Conservation (phyloP, 164 flowering plant species). For the Paratinospora sagittata region DNA sequence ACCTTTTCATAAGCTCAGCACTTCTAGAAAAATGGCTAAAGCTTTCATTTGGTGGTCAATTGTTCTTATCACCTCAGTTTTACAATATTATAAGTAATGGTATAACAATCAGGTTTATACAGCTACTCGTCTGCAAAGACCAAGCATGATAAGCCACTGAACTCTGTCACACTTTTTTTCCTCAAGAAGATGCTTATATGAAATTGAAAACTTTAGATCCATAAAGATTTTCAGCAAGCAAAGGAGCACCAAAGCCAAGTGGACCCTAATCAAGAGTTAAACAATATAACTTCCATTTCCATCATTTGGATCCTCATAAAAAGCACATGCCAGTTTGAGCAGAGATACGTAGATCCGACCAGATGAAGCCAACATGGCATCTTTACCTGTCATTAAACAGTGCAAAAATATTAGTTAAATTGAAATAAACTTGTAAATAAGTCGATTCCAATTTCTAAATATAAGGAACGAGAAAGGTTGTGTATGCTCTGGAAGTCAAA, state of each 20-base stretch:
- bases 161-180: not conserved
- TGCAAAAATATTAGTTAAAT: too few relatives aligned
- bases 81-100: not conserved
- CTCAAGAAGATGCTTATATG: not conserved
- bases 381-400: not conserved
- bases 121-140: not conserved
- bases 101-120: not conserved
- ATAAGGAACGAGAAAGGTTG: not conserved
- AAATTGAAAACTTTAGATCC: not conserved
- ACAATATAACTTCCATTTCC: not conserved
- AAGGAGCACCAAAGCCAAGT: not conserved
- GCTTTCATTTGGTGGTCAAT: not conserved
- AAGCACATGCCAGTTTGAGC: constrained; percentile 1
- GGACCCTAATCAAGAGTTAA: not conserved
- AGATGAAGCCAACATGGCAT: constrained; percentile 6
- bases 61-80: not conserved
- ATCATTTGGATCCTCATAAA: not conserved
- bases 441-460: not conserved
- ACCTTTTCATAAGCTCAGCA: not conserved
- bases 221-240: not conserved
- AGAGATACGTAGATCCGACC: not conserved
- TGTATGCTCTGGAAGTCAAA: too few relatives aligned
- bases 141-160: not conserved
- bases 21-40: not conserved
- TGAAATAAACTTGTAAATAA: too few relatives aligned